Evolutionary conservation across 1,139 yeast genomes (phyloP).

Genomic region (Protomyces inundatus): DNA sequence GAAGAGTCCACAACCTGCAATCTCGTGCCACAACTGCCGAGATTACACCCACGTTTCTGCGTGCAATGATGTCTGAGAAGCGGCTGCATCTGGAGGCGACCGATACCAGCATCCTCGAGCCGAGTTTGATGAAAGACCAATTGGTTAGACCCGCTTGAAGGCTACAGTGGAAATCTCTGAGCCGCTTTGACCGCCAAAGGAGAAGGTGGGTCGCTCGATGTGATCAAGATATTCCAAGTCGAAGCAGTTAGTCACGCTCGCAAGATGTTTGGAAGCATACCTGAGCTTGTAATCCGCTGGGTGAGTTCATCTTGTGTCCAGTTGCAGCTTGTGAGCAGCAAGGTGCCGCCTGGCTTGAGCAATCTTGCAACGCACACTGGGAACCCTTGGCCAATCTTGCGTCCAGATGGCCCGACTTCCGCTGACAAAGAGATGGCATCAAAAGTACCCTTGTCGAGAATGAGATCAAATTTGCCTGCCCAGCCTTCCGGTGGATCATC

Average conservation of each 20-base stretch:
- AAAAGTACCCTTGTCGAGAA: slow-evolving; percentile 88
- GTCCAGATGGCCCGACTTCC: slow-evolving; percentile 34
- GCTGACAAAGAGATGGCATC: slow-evolving; percentile 85
- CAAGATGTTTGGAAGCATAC: background rate
- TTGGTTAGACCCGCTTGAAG: background rate
- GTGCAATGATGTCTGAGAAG: too few relatives aligned
- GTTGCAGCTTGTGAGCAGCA: slow-evolving; percentile 89
- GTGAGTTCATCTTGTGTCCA: slow-evolving; percentile 75
- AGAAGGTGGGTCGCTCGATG: slow-evolving; percentile 4
- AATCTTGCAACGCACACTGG: slow-evolving; percentile 55
- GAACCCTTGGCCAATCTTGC: slow-evolving; percentile 51
- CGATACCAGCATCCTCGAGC: too few relatives aligned
- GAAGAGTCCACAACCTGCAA: too few relatives aligned
- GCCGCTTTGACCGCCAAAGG: slow-evolving; percentile 6
- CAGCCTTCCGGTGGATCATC: background rate
- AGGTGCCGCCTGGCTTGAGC: slow-evolving; percentile 53
- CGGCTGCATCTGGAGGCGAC: too few relatives aligned
- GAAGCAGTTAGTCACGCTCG: background rate
- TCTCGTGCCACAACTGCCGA: too few relatives aligned
- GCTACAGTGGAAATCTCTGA: slow-evolving; percentile 7
- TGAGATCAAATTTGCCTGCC: slow-evolving; percentile 51
- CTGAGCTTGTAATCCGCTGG: slow-evolving; percentile 36
- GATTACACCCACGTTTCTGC: too few relatives aligned
- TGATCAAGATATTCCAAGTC: background rate
- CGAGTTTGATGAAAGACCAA: too few relatives aligned